Percentiles rank a stretch among this genome's conserved stretches.
Conservation (phyloP, 805 yeast genomes). For the Myxozyma monticola region DNA sequence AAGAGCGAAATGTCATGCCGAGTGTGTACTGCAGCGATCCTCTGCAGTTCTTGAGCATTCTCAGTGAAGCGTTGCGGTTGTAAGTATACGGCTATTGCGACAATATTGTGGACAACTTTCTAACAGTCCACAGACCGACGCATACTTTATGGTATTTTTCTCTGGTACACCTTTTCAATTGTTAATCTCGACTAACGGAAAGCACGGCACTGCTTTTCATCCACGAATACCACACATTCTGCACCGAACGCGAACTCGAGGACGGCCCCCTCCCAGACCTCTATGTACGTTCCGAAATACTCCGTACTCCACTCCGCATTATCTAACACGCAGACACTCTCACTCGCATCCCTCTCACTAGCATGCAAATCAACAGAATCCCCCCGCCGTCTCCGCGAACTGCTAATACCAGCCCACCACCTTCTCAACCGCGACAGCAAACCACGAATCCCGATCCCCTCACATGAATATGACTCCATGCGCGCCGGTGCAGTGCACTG, state of each 20-base stretch:
- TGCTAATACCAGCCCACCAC: conserved; percentile 23
- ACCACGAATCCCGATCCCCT: conserved; percentile 13
- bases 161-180: no score
- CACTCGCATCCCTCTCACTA: conserved; percentile 16
- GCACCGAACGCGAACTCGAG: neutral
- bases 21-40: conserved; percentile 1
- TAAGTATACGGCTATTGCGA: no score
- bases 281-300: conserved; percentile 16
- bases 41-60: neutral
- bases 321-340: conserved; percentile 12
- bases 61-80: conserved; percentile 4
- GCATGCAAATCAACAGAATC: conserved; percentile 25
- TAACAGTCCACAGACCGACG: conserved; percentile 8
- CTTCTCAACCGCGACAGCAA: conserved; percentile 6
- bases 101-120: no score
- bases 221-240: conserved; percentile 3
- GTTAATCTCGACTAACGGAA: neutral
- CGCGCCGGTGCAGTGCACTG: conserved; percentile 20
- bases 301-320: no score
- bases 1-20: neutral
- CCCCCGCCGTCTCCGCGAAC: conserved; percentile 23
- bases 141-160: conserved; percentile 5
- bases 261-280: conserved; percentile 7
- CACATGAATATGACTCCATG: conserved; percentile 14
- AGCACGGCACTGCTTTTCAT: conserved; percentile 11